Evolutionary conservation across 257 asterid genomes (phyloP), one percentile per base, ranked within the genome.

Genomic region (Anisodus acutangulus): DNA sequence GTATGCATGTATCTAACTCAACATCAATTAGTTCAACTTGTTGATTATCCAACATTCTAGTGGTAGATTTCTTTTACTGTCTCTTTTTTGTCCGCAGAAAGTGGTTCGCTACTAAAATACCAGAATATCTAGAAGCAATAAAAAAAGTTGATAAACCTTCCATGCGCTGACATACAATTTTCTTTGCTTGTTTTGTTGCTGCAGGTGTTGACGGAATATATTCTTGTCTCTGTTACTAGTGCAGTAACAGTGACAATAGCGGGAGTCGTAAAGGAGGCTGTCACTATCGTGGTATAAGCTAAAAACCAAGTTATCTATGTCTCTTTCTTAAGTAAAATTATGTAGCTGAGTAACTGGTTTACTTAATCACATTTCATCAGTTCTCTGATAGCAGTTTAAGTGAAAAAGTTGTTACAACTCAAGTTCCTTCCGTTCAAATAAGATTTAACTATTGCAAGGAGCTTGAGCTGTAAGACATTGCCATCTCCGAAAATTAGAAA

Each of bases 201-300:
- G 90, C 98, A 97, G 99, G 99, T 97, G 67, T 88, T 97, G 88
- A 95, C 99, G 0, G 99, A 97, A 85, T 97, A 91, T 80, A 85
- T 97, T 88, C 98, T 97, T 31, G 91, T 97, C 49, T 97, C 99
- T 3, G 94, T 95, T 51, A 95, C 99, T 26, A 97, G 99, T 91
- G 99, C 99, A 8, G 98, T 97, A 80, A 97, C 99, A 35, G 97
- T 97, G 68, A 97, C 98, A 60, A 97, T 97, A 85, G 99, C 98
- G 8, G 99, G 99, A 87, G 97, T 97, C 84, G 99, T 97, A 88
- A 95, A 97, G 91, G 99, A 97, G 88, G 98, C 99, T 72, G 98
- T 97, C 22, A 97, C 99, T 63, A 95, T 97, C 83, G 81, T 93
- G 98, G 99, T 97, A 95, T 66, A 83, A 81, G 82, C 16, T 57